Evolutionary conservation across 306 rosid species (phyloP).

Genomic region (Fragaria nilgerrensis): DNA sequence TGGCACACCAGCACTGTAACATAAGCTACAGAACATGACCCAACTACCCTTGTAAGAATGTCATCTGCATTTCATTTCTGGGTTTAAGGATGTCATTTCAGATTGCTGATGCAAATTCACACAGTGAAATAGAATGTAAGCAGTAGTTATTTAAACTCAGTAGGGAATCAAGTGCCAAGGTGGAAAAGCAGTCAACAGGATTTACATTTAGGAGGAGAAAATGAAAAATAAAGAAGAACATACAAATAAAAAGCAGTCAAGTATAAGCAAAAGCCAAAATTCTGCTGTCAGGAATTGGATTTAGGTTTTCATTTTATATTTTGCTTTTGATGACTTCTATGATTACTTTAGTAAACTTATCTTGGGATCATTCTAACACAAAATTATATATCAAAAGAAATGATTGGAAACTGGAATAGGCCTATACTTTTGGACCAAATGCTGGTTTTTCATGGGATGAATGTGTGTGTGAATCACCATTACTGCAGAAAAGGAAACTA

Average conservation of each 20-base stretch:
- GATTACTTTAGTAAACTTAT: constrained; percentile 48
- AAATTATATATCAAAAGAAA: constrained; percentile 66
- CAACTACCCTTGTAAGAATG: constrained; percentile 25
- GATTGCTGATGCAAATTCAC: constrained; percentile 13
- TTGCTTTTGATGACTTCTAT: constrained; percentile 89
- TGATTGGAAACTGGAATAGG: constrained; percentile 60
- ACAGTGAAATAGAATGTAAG: constrained; percentile 27
- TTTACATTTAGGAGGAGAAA: constrained; percentile 11
- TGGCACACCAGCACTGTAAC: constrained; percentile 4
- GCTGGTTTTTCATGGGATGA: constrained; percentile 39
- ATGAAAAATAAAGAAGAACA: background rate
- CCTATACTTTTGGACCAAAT: constrained; percentile 56
- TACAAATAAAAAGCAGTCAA: constrained; percentile 68
- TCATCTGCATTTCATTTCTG: constrained; percentile 10
- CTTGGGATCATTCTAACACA: constrained; percentile 77
- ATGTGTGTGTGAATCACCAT: constrained; percentile 24
- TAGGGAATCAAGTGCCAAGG: constrained; percentile 33
- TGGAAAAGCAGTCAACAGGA: constrained; percentile 18
- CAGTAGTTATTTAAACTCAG: constrained; percentile 20
- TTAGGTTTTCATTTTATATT: constrained; percentile 35
- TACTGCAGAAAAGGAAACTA: constrained; percentile 36
- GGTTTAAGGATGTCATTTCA: constrained; percentile 17
- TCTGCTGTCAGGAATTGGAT: constrained; percentile 59
- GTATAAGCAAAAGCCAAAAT: constrained; percentile 45
- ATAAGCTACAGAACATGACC: constrained; percentile 24